These are phyloP conservation scores for Termitomyces sp. DNA, from an alignment of 768 basidiomycete species.

Conservation along the genomic window DNA sequence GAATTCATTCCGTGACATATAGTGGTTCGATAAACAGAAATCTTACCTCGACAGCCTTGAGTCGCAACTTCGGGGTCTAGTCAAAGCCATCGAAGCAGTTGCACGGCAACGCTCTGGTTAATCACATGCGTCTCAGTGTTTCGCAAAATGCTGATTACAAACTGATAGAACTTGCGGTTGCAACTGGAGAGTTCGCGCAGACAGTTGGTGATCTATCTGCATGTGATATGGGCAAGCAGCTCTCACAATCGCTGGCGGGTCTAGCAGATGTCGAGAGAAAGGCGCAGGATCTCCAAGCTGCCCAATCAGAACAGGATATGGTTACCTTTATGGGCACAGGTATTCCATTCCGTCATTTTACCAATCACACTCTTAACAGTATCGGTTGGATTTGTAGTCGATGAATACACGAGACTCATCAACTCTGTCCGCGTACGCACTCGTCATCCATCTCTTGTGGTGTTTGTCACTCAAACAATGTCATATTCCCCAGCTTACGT, in stretches of 20 bases:
- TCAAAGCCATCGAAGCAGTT: conserved; percentile 83
- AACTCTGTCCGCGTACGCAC: conserved; percentile 74
- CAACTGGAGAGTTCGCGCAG: conserved; percentile 78
- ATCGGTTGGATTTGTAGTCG: conserved; percentile 38
- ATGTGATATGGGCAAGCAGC: conserved; percentile 70
- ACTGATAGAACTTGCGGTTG: conserved; percentile 56
- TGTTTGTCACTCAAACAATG: not conserved
- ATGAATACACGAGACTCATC: conserved; percentile 92
- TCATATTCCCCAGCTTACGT: conserved; percentile 58
- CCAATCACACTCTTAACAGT: not conserved
- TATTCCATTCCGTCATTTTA: conserved; percentile 16
- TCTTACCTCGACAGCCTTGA: conserved; percentile 86
- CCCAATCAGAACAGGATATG: conserved; percentile 80
- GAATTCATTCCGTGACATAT: not conserved
- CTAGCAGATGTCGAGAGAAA: conserved; percentile 72
- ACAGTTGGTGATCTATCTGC: conserved; percentile 62
- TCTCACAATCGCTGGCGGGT: conserved; percentile 63
- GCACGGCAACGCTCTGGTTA: conserved; percentile 75
- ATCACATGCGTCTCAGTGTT: not conserved
- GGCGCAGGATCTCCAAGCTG: conserved; percentile 66
- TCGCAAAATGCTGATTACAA: not conserved
- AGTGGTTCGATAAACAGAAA: conserved; percentile 94
- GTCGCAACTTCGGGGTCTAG: conserved; percentile 78
- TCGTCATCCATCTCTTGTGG: not conserved
- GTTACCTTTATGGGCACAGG: conserved; percentile 75